These are phyloP conservation scores for Clavispora santaluciae DNA, from an alignment of 805 yeast genomes.

Conservation along the genomic window DNA sequence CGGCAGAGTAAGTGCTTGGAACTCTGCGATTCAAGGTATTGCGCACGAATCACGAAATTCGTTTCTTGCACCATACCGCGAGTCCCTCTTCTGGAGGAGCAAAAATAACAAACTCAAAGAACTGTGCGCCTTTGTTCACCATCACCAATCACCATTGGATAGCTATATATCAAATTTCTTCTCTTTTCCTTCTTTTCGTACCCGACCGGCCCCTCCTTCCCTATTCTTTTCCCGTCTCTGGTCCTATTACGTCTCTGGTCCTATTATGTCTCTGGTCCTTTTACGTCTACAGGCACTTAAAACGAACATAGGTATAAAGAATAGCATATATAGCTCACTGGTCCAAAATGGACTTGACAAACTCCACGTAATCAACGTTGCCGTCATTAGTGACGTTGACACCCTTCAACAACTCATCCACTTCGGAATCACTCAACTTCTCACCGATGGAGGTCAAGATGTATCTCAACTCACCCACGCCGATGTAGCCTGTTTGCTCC, in stretches of 20 bases:
- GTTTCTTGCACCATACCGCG: neutral
- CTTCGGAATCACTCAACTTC: slow-evolving; percentile 83
- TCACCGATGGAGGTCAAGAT: slow-evolving; percentile 95
- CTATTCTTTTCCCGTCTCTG: neutral
- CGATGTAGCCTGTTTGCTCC: slow-evolving; percentile 90
- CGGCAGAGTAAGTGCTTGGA: too few relatives aligned
- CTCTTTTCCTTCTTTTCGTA: neutral
- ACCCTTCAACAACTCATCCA: slow-evolving; percentile 93
- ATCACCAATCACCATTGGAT: neutral
- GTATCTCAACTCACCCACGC: slow-evolving; percentile 94
- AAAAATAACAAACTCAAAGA: too few relatives aligned
- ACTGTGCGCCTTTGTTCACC: too few relatives aligned
- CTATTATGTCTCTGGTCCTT: neutral
- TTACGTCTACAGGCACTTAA: neutral
- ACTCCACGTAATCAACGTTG: slow-evolving; percentile 89
- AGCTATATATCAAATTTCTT: neutral
- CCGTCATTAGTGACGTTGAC: slow-evolving; percentile 92
- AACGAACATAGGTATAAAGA: neutral
- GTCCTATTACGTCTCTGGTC: neutral
- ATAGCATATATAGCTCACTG: slow-evolving; percentile 44
- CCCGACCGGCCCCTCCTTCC: neutral
- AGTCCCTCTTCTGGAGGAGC: too few relatives aligned
- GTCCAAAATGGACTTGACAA: slow-evolving; percentile 88
- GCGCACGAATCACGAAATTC: neutral
- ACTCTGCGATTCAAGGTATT: too few relatives aligned